These are phyloP conservation scores for Jaltomata sinuosa DNA, from an alignment of 257 asterid species.

Conservation along the genomic window DNA sequence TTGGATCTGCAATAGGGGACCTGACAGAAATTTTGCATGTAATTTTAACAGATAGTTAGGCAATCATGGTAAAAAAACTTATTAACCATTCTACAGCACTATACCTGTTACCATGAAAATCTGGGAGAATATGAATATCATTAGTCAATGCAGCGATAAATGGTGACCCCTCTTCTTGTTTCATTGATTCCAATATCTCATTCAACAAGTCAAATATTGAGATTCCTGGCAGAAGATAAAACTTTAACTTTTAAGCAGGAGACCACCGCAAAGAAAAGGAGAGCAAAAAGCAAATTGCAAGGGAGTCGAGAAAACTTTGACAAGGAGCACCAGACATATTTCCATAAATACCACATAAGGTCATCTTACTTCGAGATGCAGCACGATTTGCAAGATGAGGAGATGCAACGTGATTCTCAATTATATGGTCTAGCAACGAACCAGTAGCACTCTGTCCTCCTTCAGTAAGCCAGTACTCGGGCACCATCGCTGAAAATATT, in stretches of 20 bases:
- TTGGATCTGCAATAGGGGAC: constrained; percentile 96
- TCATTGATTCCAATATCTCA: constrained; percentile 59
- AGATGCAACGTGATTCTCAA: constrained; percentile 83
- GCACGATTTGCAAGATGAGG: constrained; percentile 76
- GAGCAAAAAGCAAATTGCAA: not conserved
- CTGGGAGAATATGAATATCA: constrained; percentile 79
- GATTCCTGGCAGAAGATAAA: constrained; percentile 25
- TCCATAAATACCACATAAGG: not conserved
- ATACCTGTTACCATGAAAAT: constrained; percentile 98
- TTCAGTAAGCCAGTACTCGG: constrained; percentile 97
- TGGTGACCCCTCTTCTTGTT: constrained; percentile 48
- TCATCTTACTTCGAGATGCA: constrained; percentile 73
- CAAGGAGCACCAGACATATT: not conserved
- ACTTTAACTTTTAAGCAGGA: not conserved
- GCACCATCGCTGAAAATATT: constrained; percentile 73
- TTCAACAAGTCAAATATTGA: constrained; percentile 75
- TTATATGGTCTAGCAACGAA: constrained; percentile 65
- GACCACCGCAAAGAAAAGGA: not conserved
- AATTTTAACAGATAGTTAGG: not conserved
- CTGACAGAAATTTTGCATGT: constrained; percentile 35
- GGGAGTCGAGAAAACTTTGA: not conserved
- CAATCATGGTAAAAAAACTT: not conserved
- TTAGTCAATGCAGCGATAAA: constrained; percentile 76
- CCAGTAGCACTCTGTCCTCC: constrained; percentile 99
- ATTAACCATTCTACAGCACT: not conserved